These are phyloP conservation scores for Neonectria hederae DNA, from an alignment of 2,329 filamentous ascomycete genomes.

Conservation along the genomic window DNA sequence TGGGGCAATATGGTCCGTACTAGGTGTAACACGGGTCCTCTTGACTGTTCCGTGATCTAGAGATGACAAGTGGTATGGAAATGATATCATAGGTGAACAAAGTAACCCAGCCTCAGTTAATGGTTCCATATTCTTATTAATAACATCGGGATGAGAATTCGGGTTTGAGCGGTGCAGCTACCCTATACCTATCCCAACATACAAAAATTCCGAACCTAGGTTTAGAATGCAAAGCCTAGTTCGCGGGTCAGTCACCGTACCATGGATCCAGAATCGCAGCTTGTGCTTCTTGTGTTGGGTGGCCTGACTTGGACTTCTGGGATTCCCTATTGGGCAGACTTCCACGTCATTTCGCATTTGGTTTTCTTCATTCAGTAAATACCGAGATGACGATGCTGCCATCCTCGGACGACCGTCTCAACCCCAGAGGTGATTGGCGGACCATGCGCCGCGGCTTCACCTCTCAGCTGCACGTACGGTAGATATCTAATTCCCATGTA, in stretches of 20 bases:
- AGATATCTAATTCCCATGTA: constrained; percentile 2
- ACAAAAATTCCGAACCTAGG: too few relatives aligned
- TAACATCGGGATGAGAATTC: too few relatives aligned
- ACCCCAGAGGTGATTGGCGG: constrained; percentile 6
- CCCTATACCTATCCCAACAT: neutral
- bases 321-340: neutral
- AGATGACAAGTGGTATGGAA: neutral
- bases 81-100: neutral
- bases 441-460: neutral
- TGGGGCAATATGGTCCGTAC: neutral
- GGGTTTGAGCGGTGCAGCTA: neutral
- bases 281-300: neutral
- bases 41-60: neutral
- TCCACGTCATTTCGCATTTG: neutral
- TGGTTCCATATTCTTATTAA: too few relatives aligned
- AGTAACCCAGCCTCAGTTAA: too few relatives aligned
- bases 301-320: neutral
- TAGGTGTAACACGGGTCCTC: neutral
- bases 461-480: constrained; percentile 3
- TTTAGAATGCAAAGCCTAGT: too few relatives aligned
- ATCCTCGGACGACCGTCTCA: constrained; percentile 10
- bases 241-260: neutral
- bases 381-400: constrained; percentile 7
- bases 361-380: neutral
- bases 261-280: constrained; percentile 6